Percentiles rank a stretch among this genome's conserved stretches.
phyloP scores from a whole-genome alignment of 768 basidiomycete species.

The Mycena polygramma region DNA sequence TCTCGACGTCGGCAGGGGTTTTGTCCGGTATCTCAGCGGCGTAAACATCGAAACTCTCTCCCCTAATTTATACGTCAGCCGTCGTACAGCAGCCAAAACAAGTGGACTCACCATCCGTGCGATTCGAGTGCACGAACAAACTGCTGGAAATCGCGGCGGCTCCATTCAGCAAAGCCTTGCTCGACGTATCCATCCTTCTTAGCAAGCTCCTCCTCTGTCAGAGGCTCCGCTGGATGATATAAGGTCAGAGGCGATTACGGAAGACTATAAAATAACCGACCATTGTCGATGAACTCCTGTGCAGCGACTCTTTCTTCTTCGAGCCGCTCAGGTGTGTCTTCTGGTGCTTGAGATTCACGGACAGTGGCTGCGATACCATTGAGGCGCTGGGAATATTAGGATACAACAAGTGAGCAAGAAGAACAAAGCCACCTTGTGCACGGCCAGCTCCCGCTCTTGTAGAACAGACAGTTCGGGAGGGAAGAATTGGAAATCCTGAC shows the following conservation, averaged over 20 bases:
- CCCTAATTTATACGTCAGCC: slow-evolving; percentile 56
- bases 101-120: slow-evolving; percentile 78
- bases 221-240: slow-evolving; percentile 75
- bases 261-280: slow-evolving; percentile 51
- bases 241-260: not conserved
- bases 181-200: slow-evolving; percentile 83
- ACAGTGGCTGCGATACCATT: slow-evolving; percentile 76
- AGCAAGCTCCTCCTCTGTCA: slow-evolving; percentile 89
- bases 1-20: slow-evolving; percentile 79
- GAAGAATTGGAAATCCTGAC: slow-evolving; percentile 98
- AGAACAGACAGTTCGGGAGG: slow-evolving; percentile 82
- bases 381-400: slow-evolving; percentile 56
- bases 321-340: slow-evolving; percentile 86
- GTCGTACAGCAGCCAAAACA: not conserved
- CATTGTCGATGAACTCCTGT: slow-evolving; percentile 90
- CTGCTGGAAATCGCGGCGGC: slow-evolving; percentile 92
- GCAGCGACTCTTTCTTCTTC: slow-evolving; percentile 85
- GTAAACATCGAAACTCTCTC: slow-evolving; percentile 74
- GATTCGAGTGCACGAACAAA: slow-evolving; percentile 84
- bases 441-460: slow-evolving; percentile 89
- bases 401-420: not conserved
- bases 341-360: slow-evolving; percentile 75
- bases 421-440: slow-evolving; percentile 70
- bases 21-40: slow-evolving; percentile 90
- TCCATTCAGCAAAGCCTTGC: slow-evolving; percentile 93